Percentiles rank a stretch among this genome's conserved stretches.
Conservation (phyloP, 2,329 filamentous ascomycete genomes). For the Alternaria metachromatica region DNA sequence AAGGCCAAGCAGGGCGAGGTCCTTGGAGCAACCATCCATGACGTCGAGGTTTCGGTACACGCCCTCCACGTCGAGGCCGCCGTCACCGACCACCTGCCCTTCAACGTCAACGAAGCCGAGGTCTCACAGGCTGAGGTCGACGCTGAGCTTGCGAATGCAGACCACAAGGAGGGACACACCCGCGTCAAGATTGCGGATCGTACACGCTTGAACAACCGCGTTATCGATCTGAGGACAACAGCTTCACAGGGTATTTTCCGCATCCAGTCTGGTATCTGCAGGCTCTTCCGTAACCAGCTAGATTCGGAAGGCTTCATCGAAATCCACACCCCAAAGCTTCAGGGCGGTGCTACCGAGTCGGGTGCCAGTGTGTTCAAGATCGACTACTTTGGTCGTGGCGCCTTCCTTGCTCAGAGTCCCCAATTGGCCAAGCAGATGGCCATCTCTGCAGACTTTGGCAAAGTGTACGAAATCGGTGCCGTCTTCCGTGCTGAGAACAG, state of each 20-base stretch:
- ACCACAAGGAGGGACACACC: constrained; percentile 62
- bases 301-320: constrained; percentile 83
- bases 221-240: constrained; percentile 85
- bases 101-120: constrained; percentile 74
- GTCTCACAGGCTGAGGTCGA: constrained; percentile 65
- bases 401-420: constrained; percentile 89
- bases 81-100: constrained; percentile 68
- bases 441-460: constrained; percentile 85
- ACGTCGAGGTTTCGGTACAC: constrained; percentile 76
- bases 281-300: constrained; percentile 78
- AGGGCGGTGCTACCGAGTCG: constrained; percentile 88
- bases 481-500: constrained; percentile 96
- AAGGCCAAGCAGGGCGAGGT: constrained; percentile 71
- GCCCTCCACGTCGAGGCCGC: constrained; percentile 68
- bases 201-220: constrained; percentile 77
- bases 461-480: constrained; percentile 87
- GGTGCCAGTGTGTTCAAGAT: constrained; percentile 91
- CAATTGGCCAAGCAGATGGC: constrained; percentile 94
- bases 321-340: constrained; percentile 91
- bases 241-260: constrained; percentile 88
- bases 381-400: constrained; percentile 86
- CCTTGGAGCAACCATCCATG: constrained; percentile 75
- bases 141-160: constrained; percentile 57
- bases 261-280: constrained; percentile 80
- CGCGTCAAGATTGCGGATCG: constrained; percentile 72